Conservation (phyloP, 192 early-diverging fungal species). For the Entomortierella lignicola region DNA sequence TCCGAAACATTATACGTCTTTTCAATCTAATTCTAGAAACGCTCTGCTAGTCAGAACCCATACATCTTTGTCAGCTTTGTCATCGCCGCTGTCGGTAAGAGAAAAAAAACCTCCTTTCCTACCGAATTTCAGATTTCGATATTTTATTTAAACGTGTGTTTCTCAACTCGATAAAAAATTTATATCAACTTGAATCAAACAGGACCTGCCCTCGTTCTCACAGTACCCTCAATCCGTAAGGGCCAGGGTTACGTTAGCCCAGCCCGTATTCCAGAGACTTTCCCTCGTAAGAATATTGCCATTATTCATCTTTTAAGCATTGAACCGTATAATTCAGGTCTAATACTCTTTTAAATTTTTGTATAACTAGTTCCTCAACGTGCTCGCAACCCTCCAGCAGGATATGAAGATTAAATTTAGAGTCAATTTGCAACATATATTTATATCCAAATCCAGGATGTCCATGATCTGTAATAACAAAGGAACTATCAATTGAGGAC, state of each 20-base stretch:
- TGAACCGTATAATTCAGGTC: background rate
- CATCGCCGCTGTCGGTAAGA: conserved; percentile 48
- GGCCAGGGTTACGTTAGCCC: conserved; percentile 36
- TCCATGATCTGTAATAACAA: too few species aligned
- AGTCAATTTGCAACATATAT: background rate
- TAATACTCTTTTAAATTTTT: background rate
- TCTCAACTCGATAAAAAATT: background rate
- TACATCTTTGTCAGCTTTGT: conserved; percentile 56
- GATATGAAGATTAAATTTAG: conserved; percentile 48
- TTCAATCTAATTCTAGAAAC: conserved; percentile 28
- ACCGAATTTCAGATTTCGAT: too few species aligned
- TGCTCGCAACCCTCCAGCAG: conserved; percentile 50
- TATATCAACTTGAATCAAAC: background rate
- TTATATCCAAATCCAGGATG: too few species aligned
- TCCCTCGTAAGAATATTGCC: conserved; percentile 28
- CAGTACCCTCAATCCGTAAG: conserved; percentile 44
- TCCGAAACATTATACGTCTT: too few species aligned
- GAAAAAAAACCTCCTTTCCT: background rate
- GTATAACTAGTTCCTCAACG: conserved; percentile 36
- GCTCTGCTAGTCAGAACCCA: conserved; percentile 30
- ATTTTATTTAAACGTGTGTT: too few species aligned
- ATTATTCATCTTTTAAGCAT: background rate
- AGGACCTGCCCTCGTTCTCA: conserved; percentile 46
- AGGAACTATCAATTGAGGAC: too few species aligned
- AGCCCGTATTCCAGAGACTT: conserved; percentile 47